Conservation (phyloP, 2,329 filamentous ascomycete species). For the Westerdykella aurantiaca region DNA sequence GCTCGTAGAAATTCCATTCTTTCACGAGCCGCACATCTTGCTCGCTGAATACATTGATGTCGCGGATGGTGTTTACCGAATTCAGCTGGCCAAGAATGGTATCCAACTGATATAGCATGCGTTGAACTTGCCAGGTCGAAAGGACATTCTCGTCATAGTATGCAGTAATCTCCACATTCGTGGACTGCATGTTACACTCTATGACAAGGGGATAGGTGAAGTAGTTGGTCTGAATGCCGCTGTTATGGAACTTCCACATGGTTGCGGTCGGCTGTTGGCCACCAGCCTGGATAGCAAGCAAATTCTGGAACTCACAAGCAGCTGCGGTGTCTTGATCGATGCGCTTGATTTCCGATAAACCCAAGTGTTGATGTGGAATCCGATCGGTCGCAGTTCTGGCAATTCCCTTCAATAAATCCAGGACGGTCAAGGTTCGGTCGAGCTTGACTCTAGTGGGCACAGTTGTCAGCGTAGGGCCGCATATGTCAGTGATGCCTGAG, state of each 20-base stretch:
- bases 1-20: conserved; percentile 20
- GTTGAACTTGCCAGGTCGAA: conserved; percentile 24
- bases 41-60: conserved; percentile 23
- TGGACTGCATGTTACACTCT: conserved; percentile 21
- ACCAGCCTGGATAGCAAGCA: conserved; percentile 49
- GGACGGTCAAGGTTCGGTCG: conserved; percentile 18
- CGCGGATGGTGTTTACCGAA: conserved; percentile 14
- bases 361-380: conserved; percentile 36
- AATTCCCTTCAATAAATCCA: conserved; percentile 18
- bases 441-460: conserved; percentile 34
- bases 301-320: conserved; percentile 53
- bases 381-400: conserved; percentile 18
- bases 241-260: conserved; percentile 25
- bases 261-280: conserved; percentile 17
- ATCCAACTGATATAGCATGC: conserved; percentile 26
- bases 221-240: conserved; percentile 25
- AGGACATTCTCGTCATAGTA: conserved; percentile 26
- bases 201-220: conserved; percentile 32
- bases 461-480: conserved; percentile 37
- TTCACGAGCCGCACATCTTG: conserved; percentile 21
- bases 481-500: conserved; percentile 28
- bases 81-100: conserved; percentile 24
- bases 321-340: conserved; percentile 49
- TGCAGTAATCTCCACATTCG: conserved; percentile 17
- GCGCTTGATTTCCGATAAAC: conserved; percentile 34